Conservation (phyloP, 257 asterid species). For the Mitragyna speciosa region DNA sequence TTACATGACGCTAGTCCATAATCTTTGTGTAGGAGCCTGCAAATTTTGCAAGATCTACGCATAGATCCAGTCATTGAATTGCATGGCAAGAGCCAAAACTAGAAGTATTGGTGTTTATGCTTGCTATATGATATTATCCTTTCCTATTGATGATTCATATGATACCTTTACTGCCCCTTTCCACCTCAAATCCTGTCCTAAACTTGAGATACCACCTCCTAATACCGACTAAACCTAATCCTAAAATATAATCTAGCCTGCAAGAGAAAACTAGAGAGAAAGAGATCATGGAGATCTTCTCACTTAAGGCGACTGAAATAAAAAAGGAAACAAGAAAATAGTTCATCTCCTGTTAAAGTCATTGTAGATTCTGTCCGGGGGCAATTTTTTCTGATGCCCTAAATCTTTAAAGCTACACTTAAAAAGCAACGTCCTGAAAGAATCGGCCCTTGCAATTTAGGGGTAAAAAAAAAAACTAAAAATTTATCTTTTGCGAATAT, state of each 20-base stretch:
- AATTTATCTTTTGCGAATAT: background rate
- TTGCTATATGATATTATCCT: background rate
- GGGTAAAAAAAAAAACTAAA: background rate
- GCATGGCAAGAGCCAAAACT: background rate
- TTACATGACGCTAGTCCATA: background rate
- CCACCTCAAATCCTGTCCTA: constrained; percentile 15
- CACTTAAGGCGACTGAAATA: background rate
- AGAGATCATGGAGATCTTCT: background rate
- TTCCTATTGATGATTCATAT: background rate
- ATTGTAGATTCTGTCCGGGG: background rate
- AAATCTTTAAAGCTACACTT: background rate
- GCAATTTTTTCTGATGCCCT: background rate
- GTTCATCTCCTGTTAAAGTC: background rate
- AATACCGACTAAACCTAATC: constrained; percentile 11
- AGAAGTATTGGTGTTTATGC: background rate
- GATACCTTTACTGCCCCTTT: constrained; percentile 9
- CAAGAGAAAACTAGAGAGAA: background rate
- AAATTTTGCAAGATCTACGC: background rate
- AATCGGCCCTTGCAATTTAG: background rate
- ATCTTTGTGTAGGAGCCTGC: background rate
- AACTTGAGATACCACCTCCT: constrained; percentile 4
- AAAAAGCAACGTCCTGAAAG: background rate
- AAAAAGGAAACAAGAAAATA: background rate
- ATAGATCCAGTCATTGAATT: background rate
- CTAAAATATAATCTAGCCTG: constrained; percentile 23